Conservation (phyloP, 2,329 filamentous ascomycete genomes). For the Ceratocystis albifundus region DNA sequence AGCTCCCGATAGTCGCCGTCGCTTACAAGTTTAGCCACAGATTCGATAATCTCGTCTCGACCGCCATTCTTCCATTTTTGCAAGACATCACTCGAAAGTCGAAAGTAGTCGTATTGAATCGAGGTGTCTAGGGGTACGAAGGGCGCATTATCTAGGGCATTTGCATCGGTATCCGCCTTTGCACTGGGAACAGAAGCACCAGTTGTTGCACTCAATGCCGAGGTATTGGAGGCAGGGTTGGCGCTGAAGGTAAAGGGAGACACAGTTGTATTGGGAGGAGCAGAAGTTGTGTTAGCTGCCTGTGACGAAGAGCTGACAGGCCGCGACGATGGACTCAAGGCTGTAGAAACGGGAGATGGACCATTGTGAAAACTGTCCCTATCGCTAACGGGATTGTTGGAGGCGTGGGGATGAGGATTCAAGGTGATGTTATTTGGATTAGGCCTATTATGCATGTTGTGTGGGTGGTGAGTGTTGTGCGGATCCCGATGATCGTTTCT, state of each 20-base stretch:
- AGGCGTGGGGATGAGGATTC: neutral
- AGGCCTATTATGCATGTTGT: slow-evolving; percentile 33
- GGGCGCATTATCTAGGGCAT: neutral
- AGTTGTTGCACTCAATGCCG: slow-evolving; percentile 9
- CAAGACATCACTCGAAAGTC: slow-evolving; percentile 59
- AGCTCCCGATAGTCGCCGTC: slow-evolving; percentile 59
- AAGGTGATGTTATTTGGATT: slow-evolving; percentile 11
- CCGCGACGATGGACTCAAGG: slow-evolving; percentile 15
- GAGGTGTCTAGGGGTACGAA: slow-evolving; percentile 16
- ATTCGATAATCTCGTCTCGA: slow-evolving; percentile 53
- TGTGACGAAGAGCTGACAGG: slow-evolving; percentile 23
- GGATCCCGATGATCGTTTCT: slow-evolving; percentile 44
- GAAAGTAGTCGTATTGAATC: slow-evolving; percentile 16
- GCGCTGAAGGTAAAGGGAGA: slow-evolving; percentile 14
- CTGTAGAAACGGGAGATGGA: slow-evolving; percentile 18
- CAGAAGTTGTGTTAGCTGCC: neutral
- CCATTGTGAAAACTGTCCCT: slow-evolving; percentile 15
- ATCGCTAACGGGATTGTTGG: neutral
- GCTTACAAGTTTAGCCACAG: slow-evolving; percentile 51
- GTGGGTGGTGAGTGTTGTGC: slow-evolving; percentile 29
- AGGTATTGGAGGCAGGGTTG: slow-evolving; percentile 24
- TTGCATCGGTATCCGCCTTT: slow-evolving; percentile 3
- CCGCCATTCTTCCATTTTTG: slow-evolving; percentile 56
- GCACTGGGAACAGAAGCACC: neutral
- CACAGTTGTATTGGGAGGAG: neutral